Percentiles rank a stretch among this genome's conserved stretches.
phyloP scores from a whole-genome alignment of 176 grass and related monocot species.

The Melocanna baccifera region DNA sequence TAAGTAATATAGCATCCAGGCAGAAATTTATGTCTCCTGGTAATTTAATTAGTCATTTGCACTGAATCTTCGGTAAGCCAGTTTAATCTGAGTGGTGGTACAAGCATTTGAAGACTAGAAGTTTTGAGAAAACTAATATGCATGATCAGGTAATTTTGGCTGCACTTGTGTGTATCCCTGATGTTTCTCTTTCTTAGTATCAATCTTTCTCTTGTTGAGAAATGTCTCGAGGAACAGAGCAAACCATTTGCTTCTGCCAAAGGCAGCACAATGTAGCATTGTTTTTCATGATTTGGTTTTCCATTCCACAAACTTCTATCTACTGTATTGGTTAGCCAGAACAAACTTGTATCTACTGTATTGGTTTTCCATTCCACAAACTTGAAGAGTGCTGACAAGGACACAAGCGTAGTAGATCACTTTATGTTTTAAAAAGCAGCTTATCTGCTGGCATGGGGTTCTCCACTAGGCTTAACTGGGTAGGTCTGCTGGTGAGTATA shows the following conservation, averaged over 20 bases:
- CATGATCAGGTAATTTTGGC: conserved; percentile 28
- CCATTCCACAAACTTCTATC: conserved; percentile 11
- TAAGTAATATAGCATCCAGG: background rate
- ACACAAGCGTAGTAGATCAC: conserved; percentile 21
- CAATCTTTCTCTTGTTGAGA: conserved; percentile 6
- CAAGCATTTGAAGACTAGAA: conserved; percentile 25
- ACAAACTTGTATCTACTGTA: conserved; percentile 14
- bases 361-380: background rate
- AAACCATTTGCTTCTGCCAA: conserved; percentile 1
- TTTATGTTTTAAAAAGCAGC: conserved; percentile 39
- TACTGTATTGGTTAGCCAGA: background rate
- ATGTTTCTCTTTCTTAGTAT: conserved; percentile 26
- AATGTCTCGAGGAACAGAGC: background rate
- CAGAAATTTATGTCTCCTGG: conserved; percentile 3
- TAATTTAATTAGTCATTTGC: conserved; percentile 33
- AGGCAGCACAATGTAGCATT: conserved; percentile 1
- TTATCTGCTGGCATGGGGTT: conserved; percentile 39
- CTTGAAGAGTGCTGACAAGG: conserved; percentile 33
- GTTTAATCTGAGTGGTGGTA: conserved; percentile 11
- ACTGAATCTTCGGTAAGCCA: conserved; percentile 5
- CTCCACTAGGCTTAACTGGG: conserved; percentile 10
- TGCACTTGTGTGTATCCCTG: conserved; percentile 11
- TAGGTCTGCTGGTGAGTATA: conserved; percentile 46
- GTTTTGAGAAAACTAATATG: conserved; percentile 5
- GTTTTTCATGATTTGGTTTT: background rate